Evolutionary conservation across 371 early-diverging fungal species (phyloP), one percentile per base, ranked within the genome.

Genomic region (Mucor sp.): DNA sequence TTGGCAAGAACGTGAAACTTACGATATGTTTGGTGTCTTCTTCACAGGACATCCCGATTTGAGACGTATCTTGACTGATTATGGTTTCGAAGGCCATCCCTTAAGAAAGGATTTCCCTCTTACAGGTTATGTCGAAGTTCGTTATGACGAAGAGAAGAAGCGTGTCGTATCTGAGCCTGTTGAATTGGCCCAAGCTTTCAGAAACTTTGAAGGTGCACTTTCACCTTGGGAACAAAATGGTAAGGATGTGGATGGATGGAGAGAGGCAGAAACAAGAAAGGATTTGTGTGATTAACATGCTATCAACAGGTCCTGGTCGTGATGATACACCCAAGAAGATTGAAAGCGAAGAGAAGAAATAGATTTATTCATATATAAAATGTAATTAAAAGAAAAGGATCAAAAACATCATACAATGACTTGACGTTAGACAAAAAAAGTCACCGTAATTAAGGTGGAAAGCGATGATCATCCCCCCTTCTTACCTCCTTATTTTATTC

Each of bases 1-100:
- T 84, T 99, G 99, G 99, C 91, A 93, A 68, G 99, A 99, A 83
- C 93, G 99, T 77, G 99, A 99, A 81, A 94, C 92, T 12, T 99
- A 93, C 82, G 99, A 99, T 77, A 98, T 99, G 98, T 99, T 89
- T 79, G 99, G 99, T 70, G 89, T 99, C 68, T 95, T 94, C 82
- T 99, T 97, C 75, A 85, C 90, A 4, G 93, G 91, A 60, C 99
- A 99, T 74, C 99, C 99, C 15, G 99, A 99, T 85, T 82, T 99
- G 70, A 79, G 99, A 58, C 87, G 99, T 65, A 98, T 99, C 74
- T 88, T 99, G 84, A 97, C 98, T 58, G 99, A 99, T 81, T 99
- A 98, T 75, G 99, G 99, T 56, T 99, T 98, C 71, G 96, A 96
- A 83, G 99, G 99, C 15, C 92, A 98, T 81, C 98, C 99, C 58